These are phyloP conservation scores for Cornus florida DNA, from an alignment of 148 eudicot species.

Conservation along the genomic window DNA sequence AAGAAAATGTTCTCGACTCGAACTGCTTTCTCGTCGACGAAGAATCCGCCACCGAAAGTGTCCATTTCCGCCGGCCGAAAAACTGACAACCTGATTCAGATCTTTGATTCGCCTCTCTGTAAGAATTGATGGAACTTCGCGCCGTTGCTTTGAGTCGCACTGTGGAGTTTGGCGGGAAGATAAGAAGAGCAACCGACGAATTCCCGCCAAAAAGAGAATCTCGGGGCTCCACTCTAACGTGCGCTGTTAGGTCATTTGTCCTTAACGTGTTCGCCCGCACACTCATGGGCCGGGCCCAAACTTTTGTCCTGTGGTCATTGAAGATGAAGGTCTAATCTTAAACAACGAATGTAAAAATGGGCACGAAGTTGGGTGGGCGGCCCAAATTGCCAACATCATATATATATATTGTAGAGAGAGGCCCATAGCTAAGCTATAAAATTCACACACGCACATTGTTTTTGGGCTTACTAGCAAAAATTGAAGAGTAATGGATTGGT, in stretches of 20 bases:
- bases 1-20: slow-evolving; percentile 78
- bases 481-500: too few species aligned
- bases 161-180: neutral
- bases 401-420: too few species aligned
- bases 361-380: too few species aligned
- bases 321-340: too few species aligned
- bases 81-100: neutral
- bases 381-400: too few species aligned
- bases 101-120: neutral
- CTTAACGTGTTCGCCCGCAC: too few species aligned
- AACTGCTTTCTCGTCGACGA: slow-evolving; percentile 79
- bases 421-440: too few species aligned
- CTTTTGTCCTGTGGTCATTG: too few species aligned
- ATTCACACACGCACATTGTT: too few species aligned
- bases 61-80: slow-evolving; percentile 37
- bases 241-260: neutral
- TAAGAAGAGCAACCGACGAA: neutral
- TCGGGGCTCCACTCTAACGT: neutral
- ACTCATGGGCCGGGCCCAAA: neutral
- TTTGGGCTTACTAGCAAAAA: too few species aligned
- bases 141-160: neutral
- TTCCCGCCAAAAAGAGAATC: neutral
- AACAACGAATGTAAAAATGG: too few species aligned
- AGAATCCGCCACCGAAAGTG: slow-evolving; percentile 53
- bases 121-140: neutral